Evolutionary conservation across 495 filamentous ascomycete genomes (phyloP), one percentile per base, ranked within the genome.

Genomic region (Cenococcum geophilum): DNA sequence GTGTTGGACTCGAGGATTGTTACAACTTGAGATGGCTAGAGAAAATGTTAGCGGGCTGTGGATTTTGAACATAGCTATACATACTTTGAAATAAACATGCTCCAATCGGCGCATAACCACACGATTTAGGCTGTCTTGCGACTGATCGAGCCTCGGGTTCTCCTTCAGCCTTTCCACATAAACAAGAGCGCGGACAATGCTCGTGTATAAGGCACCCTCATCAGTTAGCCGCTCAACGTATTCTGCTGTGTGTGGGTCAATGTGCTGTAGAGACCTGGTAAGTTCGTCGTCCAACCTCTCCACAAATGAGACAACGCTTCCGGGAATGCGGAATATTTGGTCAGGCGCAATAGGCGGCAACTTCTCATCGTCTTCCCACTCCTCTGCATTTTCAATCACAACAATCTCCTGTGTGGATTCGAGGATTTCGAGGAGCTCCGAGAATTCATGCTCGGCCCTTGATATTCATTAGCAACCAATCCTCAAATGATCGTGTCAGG

Each of bases 281-380:
- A 99, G 91, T 76, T 97, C 95, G 71, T 99, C 93, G 70, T 99
- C 93, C 18, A 99, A 82, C 65, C 95, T 82, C 80, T 99, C 93
- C 20, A 95, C 86, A 73, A 91, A 92, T 0, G 95, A 97, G 20
- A 96, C 89, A 59, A 97, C 78, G 74, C 89, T 96, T 71, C 93
- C 93, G 14, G 95, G 89, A 63, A 99, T 85, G 75, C 88, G 87
- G 74, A 92, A 83, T 59, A 83, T 85, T 75, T 96, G 85, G 60
- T 85, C 90, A 9, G 78, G 68, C 16, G 78, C 81, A 66, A 89
- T 77, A 36, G 80, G 79, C 20, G 93, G 93, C 32, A 83, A 83
- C 76, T 95, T 96, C 64, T 97, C 95, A 66, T 97, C 93, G 73
- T 99, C 95, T 68, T 99, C 93, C 93, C 93, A 97, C 71, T 99